A percentile compares a stretch with the other conserved stretches of the same genome.
phyloP scores from a whole-genome alignment of 2,329 filamentous ascomycete genomes.

The Cyanodermella asteris region DNA sequence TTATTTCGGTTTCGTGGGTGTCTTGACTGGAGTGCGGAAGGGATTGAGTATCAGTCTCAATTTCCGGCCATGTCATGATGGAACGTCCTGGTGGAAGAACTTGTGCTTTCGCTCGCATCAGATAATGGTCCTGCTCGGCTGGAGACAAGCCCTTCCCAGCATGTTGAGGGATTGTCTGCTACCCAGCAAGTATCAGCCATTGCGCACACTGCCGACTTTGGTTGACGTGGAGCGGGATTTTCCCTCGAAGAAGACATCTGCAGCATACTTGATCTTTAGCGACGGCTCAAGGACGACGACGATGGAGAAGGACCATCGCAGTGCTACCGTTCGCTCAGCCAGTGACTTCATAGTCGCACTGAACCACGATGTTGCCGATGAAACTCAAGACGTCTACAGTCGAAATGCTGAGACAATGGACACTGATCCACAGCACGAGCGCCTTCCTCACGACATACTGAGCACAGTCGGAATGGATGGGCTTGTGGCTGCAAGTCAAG shows the following conservation, averaged over 20 bases:
- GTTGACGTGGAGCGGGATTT: conserved; percentile 14
- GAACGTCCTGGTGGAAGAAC: conserved; percentile 6
- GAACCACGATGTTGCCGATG: conserved; percentile 27
- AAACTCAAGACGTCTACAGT: conserved; percentile 7
- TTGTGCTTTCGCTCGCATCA: conserved; percentile 26
- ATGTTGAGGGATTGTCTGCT: conserved; percentile 24
- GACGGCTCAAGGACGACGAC: conserved; percentile 25
- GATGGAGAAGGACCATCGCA: conserved; percentile 33
- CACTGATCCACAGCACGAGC: conserved; percentile 7
- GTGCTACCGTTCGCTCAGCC: conserved; percentile 22
- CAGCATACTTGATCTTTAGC: conserved; percentile 35
- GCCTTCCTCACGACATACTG: conserved; percentile 6
- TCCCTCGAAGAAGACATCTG: conserved; percentile 22
- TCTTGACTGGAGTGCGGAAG: conserved; percentile 25
- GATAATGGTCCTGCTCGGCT: conserved; percentile 30
- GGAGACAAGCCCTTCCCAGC: conserved; percentile 30
- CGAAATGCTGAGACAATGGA: no score
- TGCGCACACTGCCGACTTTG: conserved; percentile 8
- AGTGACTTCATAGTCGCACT: conserved; percentile 32
- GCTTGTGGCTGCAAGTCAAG: conserved; percentile 13
- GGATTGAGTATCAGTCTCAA: conserved; percentile 28
- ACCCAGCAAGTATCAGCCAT: conserved; percentile 10
- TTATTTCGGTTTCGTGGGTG: conserved; percentile 28
- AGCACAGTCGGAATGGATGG: conserved; percentile 8
- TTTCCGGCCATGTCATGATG: conserved; percentile 17